These are phyloP conservation scores for Gentiana macrophylla DNA, from an alignment of 257 asterid species.

Conservation along the genomic window DNA sequence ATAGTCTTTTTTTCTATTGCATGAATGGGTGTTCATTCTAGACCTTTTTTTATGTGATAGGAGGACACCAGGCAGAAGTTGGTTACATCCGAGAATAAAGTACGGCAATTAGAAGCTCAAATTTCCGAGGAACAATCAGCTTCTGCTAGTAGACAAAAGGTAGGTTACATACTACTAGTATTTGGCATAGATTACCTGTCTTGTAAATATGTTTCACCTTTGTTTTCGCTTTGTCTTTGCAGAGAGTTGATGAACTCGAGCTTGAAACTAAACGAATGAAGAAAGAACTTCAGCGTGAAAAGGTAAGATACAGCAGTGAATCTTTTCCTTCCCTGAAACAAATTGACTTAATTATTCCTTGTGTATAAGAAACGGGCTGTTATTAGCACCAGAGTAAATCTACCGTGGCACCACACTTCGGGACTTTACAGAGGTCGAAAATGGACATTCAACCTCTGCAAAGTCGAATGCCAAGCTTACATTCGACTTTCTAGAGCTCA, in stretches of 20 bases:
- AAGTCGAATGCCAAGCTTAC: too few relatives aligned
- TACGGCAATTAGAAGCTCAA: slow-evolving; percentile 84
- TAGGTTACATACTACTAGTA: slow-evolving; percentile 6
- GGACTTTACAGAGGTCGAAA: too few relatives aligned
- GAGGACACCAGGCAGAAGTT: slow-evolving; percentile 87
- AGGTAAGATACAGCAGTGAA: slow-evolving; percentile 57
- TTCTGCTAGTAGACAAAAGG: slow-evolving; percentile 53
- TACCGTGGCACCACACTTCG: too few relatives aligned
- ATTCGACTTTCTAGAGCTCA: too few relatives aligned
- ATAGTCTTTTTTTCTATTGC: not conserved
- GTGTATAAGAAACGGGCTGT: too few relatives aligned
- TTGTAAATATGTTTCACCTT: not conserved
- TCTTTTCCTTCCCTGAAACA: not conserved
- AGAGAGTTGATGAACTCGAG: slow-evolving; percentile 89
- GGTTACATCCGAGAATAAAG: slow-evolving; percentile 82
- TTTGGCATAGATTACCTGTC: not conserved
- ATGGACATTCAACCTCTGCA: too few relatives aligned
- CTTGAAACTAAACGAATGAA: slow-evolving; percentile 50
- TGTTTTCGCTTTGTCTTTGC: slow-evolving; percentile 10
- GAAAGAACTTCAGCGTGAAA: slow-evolving; percentile 86
- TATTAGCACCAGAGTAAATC: too few relatives aligned
- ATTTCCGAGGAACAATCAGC: slow-evolving; percentile 64
- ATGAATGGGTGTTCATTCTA: not conserved
- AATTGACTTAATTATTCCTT: too few relatives aligned
- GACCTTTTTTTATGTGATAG: slow-evolving; percentile 21